Evolutionary conservation across 208 protist genomes (phyloP), one percentile per base, ranked within the genome.

Genomic region (Trypanosoma boissoni): DNA sequence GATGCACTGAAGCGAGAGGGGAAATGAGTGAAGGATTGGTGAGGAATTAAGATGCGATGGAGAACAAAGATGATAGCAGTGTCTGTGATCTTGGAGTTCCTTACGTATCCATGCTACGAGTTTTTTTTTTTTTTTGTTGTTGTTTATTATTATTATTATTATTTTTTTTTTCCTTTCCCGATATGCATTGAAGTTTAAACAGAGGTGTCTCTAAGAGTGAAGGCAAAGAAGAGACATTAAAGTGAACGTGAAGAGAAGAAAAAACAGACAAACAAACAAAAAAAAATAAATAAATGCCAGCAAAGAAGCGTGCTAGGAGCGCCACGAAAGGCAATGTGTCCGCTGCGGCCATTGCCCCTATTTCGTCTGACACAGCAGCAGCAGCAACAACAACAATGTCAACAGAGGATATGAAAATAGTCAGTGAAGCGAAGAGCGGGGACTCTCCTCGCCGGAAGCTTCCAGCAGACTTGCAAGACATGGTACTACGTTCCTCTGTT

Each of bases 401-500:
- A 43, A 7, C 43, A 36, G 56, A 12, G 34, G 8, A 48, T 24
- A 14, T 50, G 10, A 24, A 14, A 14, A 6, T 31, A n/a, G n/a
- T n/a, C n/a, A n/a, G n/a, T n/a, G n/a, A n/a, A n/a, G n/a, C n/a
- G n/a, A n/a, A n/a, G n/a, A 10, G 14, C 44, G 44, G 44, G 44
- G 14, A n/a, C 6, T 24, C 44, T 24, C 14, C 44, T 6, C 9
- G 9, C 9, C 23, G 12, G 37, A 58, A 67, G 32, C 8, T 69
- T 9, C 27, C 55, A 8, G 20, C 32, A 44, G 59, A 64, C 43
- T 51, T 84, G 20, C 71, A 80, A 48, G 42, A 39, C 21, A 3
- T 78, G 14, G 68, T 91, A 5, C 59, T 83, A 2, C 72, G 72
- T 31, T 85, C 85, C 20, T 74, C 86, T 48, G 83, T 88, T 32